These are phyloP conservation scores for Bonnemaisonia californica DNA, from an alignment of 31 red algal species.

Conservation along the genomic window DNA sequence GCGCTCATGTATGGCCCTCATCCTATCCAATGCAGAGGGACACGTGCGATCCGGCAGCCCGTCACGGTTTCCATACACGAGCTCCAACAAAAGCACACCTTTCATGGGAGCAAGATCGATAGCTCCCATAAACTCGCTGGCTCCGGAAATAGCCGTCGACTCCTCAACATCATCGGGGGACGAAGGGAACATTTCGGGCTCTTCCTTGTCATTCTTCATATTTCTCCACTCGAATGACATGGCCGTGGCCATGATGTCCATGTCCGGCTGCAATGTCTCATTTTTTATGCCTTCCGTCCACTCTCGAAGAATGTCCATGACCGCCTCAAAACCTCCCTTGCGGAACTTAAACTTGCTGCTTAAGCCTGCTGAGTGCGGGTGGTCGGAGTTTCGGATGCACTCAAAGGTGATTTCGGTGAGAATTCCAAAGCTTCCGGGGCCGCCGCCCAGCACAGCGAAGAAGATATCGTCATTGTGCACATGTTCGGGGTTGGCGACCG, in stretches of 20 bases:
- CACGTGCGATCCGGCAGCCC: too few species aligned
- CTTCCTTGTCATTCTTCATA: background rate
- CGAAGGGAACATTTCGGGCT: too few species aligned
- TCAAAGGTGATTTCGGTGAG: conserved; percentile 8
- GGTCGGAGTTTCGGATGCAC: background rate
- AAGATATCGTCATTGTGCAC: conserved; percentile 12
- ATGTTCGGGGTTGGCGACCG: background rate
- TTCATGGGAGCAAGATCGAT: background rate
- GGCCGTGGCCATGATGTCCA: conserved; percentile 17
- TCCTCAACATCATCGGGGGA: too few species aligned
- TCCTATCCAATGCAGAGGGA: background rate
- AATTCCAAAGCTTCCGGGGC: conserved; percentile 15
- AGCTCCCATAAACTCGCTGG: background rate
- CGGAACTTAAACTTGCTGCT: background rate
- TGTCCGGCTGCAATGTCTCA: conserved; percentile 8
- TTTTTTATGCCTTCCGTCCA: background rate
- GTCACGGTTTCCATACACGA: background rate
- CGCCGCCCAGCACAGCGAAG: conserved; percentile 13
- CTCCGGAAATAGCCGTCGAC: too few species aligned
- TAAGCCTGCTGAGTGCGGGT: conserved; percentile 5
- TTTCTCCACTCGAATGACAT: conserved; percentile 1
- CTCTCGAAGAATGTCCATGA: background rate
- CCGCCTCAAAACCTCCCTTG: background rate
- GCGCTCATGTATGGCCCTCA: background rate
- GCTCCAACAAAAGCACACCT: background rate